Evolutionary conservation across 164 flowering plant species (phyloP).

Genomic region (Macadamia integrifolia): DNA sequence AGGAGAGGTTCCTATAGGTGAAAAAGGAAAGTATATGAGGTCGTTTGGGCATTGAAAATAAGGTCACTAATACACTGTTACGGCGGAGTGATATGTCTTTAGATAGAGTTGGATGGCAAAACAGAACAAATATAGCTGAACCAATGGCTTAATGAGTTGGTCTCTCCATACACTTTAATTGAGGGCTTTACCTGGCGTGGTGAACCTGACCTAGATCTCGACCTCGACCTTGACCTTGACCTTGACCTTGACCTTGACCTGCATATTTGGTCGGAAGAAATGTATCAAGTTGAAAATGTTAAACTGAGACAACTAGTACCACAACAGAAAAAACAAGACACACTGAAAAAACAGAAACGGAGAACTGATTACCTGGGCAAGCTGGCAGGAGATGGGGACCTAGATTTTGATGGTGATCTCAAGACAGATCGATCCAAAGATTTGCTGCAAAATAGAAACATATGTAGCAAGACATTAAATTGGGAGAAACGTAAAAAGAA

Average conservation of each 20-base stretch:
- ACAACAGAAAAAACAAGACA: background rate
- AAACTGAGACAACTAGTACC: background rate
- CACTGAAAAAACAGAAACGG: background rate
- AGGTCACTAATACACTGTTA: too few species aligned
- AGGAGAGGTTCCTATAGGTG: too few species aligned
- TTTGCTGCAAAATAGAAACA: conserved; percentile 36
- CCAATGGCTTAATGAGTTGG: too few species aligned
- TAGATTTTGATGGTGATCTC: conserved; percentile 53
- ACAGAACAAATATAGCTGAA: too few species aligned
- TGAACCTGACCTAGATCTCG: conserved; percentile 21
- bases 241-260: conserved; percentile 26
- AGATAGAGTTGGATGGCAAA: too few species aligned
- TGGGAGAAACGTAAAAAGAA: background rate
- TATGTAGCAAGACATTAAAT: background rate
- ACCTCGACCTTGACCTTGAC: conserved; percentile 38
- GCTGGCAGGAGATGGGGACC: conserved; percentile 60
- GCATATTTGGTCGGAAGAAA: conserved; percentile 9
- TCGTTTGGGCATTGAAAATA: too few species aligned
- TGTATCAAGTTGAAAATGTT: background rate
- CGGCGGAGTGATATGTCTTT: too few species aligned
- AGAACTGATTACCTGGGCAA: conserved; percentile 34
- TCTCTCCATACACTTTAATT: too few species aligned
- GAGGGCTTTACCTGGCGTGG: conserved; percentile 31
- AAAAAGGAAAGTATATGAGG: too few species aligned
- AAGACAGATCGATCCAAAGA: conserved; percentile 47